These are phyloP conservation scores for Zarea fungicola DNA, from an alignment of 2,329 filamentous ascomycete genomes.

Conservation along the genomic window DNA sequence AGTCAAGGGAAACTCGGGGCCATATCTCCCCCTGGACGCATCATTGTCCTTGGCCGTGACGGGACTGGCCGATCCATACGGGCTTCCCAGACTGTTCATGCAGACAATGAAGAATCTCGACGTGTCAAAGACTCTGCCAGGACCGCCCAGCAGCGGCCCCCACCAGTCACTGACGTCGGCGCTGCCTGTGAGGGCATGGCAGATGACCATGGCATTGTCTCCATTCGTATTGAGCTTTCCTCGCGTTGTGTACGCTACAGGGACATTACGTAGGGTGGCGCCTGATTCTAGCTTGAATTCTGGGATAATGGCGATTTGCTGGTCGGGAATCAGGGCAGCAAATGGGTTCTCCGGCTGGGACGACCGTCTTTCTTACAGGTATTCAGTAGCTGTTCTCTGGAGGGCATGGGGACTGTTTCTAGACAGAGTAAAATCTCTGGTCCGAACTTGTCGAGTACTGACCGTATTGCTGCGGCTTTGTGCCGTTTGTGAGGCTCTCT, in stretches of 20 bases:
- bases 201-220: conserved; percentile 70
- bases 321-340: conserved; percentile 77
- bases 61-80: conserved; percentile 81
- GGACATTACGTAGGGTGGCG: conserved; percentile 71
- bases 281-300: conserved; percentile 92
- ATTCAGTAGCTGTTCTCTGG: conserved; percentile 52
- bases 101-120: conserved; percentile 81
- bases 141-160: conserved; percentile 74
- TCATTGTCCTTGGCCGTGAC: conserved; percentile 86
- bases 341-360: conserved; percentile 90
- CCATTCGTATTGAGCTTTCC: conserved; percentile 53
- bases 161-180: conserved; percentile 86
- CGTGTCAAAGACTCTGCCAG: conserved; percentile 74
- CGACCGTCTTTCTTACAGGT: conserved; percentile 58
- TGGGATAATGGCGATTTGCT: conserved; percentile 80
- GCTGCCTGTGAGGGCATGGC: conserved; percentile 80
- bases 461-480: conserved; percentile 10
- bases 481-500: conserved; percentile 9
- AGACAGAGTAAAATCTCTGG: not conserved
- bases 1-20: conserved; percentile 92
- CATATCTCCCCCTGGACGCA: conserved; percentile 68
- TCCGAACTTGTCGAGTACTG: not conserved
- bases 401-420: not conserved
- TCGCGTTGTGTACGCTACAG: conserved; percentile 62
- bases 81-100: conserved; percentile 79